Evolutionary conservation across 2,329 filamentous ascomycete species (phyloP).

Genomic region (Cladophialophora yegresii): DNA sequence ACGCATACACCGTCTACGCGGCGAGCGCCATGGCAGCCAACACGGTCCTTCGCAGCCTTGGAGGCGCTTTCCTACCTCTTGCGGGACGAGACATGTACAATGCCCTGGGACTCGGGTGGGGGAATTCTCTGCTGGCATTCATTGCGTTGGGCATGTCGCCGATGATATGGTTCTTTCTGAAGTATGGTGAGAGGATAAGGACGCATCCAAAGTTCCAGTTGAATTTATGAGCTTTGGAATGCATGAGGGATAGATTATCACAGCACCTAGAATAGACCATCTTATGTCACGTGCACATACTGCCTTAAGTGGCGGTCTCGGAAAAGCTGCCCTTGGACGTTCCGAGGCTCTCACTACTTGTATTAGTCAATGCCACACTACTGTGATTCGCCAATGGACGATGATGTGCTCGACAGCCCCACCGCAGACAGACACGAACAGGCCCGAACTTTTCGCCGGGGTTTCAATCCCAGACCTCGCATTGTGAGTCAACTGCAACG

Average conservation of each 20-base stretch:
- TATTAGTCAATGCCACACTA: too few species aligned
- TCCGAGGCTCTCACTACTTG: neutral
- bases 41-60: constrained; percentile 57
- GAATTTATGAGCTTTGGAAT: constrained; percentile 30
- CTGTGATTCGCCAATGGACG: constrained; percentile 5
- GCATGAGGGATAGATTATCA: neutral
- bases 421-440: neutral
- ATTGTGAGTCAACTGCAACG: constrained; percentile 8
- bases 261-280: neutral
- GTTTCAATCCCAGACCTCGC: neutral
- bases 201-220: constrained; percentile 40
- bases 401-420: constrained; percentile 7
- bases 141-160: constrained; percentile 55
- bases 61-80: constrained; percentile 62
- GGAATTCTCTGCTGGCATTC: constrained; percentile 58
- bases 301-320: neutral
- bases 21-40: constrained; percentile 57
- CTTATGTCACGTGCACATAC: neutral
- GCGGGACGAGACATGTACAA: constrained; percentile 58
- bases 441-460: constrained; percentile 2
- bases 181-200: constrained; percentile 43
- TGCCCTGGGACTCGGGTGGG: constrained; percentile 53
- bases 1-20: constrained; percentile 50
- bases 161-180: constrained; percentile 42
- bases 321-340: neutral